A percentile compares a stretch with the other conserved stretches of the same genome.
phyloP scores from a whole-genome alignment of 768 basidiomycete species.

The Lentinula lateritia region DNA sequence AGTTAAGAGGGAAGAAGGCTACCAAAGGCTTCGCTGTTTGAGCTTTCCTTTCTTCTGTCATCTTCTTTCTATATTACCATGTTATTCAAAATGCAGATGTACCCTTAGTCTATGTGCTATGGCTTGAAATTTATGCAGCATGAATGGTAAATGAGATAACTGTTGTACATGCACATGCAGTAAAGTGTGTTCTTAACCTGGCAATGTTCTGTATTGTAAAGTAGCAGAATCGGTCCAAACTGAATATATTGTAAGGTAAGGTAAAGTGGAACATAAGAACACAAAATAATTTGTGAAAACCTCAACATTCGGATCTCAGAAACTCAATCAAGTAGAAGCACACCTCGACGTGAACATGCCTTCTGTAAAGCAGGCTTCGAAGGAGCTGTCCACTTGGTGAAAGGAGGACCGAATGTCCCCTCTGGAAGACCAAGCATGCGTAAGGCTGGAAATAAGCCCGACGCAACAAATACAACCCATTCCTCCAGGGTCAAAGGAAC shows the following conservation, averaged over 20 bases:
- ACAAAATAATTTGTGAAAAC: background rate
- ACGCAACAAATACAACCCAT: slow-evolving; percentile 36
- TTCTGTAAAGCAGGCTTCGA: slow-evolving; percentile 13
- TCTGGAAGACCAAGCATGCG: slow-evolving; percentile 29
- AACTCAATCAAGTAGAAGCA: slow-evolving; percentile 1
- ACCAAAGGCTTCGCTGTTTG: background rate
- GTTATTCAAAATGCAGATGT: background rate
- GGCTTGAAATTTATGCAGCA: background rate
- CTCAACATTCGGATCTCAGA: background rate
- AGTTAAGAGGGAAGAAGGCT: slow-evolving; percentile 68
- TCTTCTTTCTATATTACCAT: background rate
- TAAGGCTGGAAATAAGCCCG: slow-evolving; percentile 27
- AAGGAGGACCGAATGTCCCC: slow-evolving; percentile 36
- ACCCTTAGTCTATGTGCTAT: background rate
- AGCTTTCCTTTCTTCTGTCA: background rate
- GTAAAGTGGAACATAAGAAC: background rate
- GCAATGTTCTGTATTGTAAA: too few relatives aligned
- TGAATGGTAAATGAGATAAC: background rate
- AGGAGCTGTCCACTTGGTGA: slow-evolving; percentile 26
- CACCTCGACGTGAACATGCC: slow-evolving; percentile 16
- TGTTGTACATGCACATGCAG: too few relatives aligned
- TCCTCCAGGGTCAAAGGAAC: slow-evolving; percentile 30
- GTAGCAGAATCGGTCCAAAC: too few relatives aligned
- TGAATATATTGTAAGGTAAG: background rate
- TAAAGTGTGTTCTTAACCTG: too few relatives aligned